Base-by-base conservation (phyloP, 306 rosid genomes). In the Rosa chinensis region DNA sequence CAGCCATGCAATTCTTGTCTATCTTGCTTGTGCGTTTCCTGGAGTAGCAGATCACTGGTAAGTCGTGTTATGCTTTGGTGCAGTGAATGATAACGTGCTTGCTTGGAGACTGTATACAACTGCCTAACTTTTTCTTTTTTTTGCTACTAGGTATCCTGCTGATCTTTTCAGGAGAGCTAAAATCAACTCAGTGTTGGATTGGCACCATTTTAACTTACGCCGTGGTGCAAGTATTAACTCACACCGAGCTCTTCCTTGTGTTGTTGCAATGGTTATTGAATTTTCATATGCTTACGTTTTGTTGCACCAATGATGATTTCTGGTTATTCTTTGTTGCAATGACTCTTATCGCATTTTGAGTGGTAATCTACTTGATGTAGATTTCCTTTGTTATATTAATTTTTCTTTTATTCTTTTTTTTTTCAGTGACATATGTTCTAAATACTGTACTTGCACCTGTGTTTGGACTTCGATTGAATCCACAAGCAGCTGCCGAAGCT, bases 1-100 rank as follows among this genome's bases (percentile, higher is more conserved):
- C 93, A 94, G 97, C 77, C 98, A 94, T 82, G 96, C 98, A 53
- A 89, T 94, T 87, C 94, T 92, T 68, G 80, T 86, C 80, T 94
- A 92, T 78, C 88, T 94, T 32, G 84, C 93, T 82, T 84, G 88
- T 79, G 92, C 90, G 23, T 94, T 92, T 84, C 97, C 98, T 10
- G 98, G 98, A 72, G 85, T 90, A 61, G 78, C 92, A 55, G 92
- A 94, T 71, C 92, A 92, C 77, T 94, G 98, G 98, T 94, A 82
- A 90, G 86, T 80, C 64, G 23, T 25, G 59, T 62, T 81, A 20
- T 80, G 61, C 64, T 73, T 61, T 80, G 80, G 85, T 21, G 17
- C 18, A 39, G 43, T 42, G 43, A 37, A 1, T 16, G 48, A 10
- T n/a, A 16, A 39, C 66, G 5, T 64, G 66, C n/a, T 76, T 61